Conservation (phyloP, 2,329 filamentous ascomycete species). For the Basipetospora chlamydospora region DNA sequence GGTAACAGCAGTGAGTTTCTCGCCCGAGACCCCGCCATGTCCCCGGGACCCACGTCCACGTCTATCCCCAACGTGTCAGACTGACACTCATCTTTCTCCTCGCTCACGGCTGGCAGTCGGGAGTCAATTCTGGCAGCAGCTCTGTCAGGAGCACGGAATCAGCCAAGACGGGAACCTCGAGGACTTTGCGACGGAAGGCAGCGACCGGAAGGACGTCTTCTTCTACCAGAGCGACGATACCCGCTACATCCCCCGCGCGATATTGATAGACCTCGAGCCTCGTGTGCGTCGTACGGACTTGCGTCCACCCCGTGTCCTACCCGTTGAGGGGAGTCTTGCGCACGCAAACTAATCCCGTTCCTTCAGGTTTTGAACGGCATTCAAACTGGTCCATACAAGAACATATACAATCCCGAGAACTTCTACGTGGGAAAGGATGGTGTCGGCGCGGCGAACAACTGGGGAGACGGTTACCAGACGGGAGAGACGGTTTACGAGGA, state of each 20-base stretch:
- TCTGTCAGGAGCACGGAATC: slow-evolving; percentile 96
- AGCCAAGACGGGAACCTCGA: slow-evolving; percentile 94
- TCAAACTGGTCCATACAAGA: slow-evolving; percentile 85
- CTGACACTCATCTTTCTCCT: too few species aligned
- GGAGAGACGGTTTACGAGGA: slow-evolving; percentile 89
- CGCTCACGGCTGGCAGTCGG: too few species aligned
- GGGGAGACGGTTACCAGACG: slow-evolving; percentile 90
- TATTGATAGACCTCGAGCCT: slow-evolving; percentile 88
- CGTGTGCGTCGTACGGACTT: slow-evolving; percentile 37
- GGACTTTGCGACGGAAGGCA: slow-evolving; percentile 93
- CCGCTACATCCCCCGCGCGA: slow-evolving; percentile 90
- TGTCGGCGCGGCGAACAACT: slow-evolving; percentile 91
- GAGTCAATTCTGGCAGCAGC: slow-evolving; percentile 96
- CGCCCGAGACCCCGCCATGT: slow-evolving; percentile 10
- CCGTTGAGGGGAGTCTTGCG: too few species aligned
- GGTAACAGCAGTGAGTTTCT: slow-evolving; percentile 84
- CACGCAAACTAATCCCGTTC: not conserved
- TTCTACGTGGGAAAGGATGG: slow-evolving; percentile 95
- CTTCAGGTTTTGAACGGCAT: slow-evolving; percentile 71
- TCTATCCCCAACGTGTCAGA: not conserved
- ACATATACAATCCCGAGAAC: slow-evolving; percentile 99
- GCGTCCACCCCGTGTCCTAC: not conserved
- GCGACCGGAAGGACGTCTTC: slow-evolving; percentile 96
- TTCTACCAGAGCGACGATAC: slow-evolving; percentile 99
- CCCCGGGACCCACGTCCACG: slow-evolving; percentile 8